Conservation (phyloP, 75 land plant species). For the Selaginella tamariscina region DNA sequence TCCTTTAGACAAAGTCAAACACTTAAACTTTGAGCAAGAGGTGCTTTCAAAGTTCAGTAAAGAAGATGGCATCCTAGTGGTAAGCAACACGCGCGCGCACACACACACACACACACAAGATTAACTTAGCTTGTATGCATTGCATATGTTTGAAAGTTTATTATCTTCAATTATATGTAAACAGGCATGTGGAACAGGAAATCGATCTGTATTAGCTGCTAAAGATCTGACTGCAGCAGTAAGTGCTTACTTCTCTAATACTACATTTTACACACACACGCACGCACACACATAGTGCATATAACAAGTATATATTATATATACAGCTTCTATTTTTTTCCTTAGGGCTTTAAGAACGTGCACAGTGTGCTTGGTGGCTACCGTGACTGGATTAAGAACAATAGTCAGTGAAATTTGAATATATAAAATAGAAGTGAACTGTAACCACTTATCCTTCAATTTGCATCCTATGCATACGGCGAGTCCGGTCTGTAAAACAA, state of each 20-base stretch:
- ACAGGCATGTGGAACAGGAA: not conserved
- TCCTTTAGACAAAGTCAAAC: not conserved
- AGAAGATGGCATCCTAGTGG: slow-evolving; percentile 10
- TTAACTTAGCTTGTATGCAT: not conserved
- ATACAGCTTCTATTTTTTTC: not conserved
- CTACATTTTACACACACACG: not conserved
- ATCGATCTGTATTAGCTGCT: not conserved
- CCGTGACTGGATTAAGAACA: not conserved
- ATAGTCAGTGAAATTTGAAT: not conserved
- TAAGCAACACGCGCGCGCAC: not conserved
- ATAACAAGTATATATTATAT: too few relatives aligned
- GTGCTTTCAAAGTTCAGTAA: not conserved
- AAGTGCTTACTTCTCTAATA: not conserved
- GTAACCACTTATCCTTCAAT: slow-evolving; percentile 5
- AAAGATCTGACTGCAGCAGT: not conserved
- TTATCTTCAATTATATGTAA: not conserved
- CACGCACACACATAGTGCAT: not conserved
- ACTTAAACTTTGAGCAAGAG: not conserved
- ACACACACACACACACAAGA: not conserved
- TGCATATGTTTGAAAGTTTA: not conserved
- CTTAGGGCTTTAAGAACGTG: not conserved
- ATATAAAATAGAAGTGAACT: not conserved
- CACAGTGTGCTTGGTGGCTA: not conserved
- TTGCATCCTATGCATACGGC: not conserved
- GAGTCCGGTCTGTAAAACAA: slow-evolving; percentile 2